phyloP scores from a whole-genome alignment of 176 grass and related monocot species.

The Puya raimondii region DNA sequence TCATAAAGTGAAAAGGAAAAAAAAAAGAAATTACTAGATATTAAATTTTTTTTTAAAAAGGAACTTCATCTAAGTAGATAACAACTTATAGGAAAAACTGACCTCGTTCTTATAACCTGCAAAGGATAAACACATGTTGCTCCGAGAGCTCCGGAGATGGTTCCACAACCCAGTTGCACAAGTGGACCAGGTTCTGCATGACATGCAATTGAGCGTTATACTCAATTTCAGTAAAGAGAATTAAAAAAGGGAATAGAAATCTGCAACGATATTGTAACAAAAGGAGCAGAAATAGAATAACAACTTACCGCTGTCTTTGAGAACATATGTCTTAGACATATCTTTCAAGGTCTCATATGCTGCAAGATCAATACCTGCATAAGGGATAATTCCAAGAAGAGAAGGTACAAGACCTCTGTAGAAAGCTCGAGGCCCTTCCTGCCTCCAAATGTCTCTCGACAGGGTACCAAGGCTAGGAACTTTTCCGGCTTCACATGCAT shows the following conservation, averaged over 20 bases:
- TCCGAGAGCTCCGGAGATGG: conserved; percentile 73
- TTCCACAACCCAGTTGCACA: conserved; percentile 74
- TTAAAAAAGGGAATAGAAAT: background rate
- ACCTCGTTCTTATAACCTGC: conserved; percentile 92
- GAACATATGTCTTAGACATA: conserved; percentile 73
- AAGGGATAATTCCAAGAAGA: conserved; percentile 83
- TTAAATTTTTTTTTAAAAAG: background rate
- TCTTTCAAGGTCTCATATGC: conserved; percentile 87
- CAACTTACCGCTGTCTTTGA: conserved; percentile 57
- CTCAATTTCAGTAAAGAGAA: background rate
- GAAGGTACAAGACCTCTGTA: conserved; percentile 78
- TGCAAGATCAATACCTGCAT: conserved; percentile 88
- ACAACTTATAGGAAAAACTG: background rate
- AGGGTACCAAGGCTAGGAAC: conserved; percentile 45
- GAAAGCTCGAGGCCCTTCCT: conserved; percentile 76
- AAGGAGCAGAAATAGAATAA: background rate
- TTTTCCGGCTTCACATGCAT: conserved; percentile 36
- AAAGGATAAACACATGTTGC: conserved; percentile 87
- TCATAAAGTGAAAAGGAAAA: background rate
- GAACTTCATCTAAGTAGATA: background rate
- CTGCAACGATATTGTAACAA: background rate
- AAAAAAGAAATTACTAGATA: conserved; percentile 4
- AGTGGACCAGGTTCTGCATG: conserved; percentile 82
- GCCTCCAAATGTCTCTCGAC: conserved; percentile 64
- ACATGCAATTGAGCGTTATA: background rate